Conservation (phyloP, 164 flowering plant species). For the Tetrastigma voinierianum region DNA sequence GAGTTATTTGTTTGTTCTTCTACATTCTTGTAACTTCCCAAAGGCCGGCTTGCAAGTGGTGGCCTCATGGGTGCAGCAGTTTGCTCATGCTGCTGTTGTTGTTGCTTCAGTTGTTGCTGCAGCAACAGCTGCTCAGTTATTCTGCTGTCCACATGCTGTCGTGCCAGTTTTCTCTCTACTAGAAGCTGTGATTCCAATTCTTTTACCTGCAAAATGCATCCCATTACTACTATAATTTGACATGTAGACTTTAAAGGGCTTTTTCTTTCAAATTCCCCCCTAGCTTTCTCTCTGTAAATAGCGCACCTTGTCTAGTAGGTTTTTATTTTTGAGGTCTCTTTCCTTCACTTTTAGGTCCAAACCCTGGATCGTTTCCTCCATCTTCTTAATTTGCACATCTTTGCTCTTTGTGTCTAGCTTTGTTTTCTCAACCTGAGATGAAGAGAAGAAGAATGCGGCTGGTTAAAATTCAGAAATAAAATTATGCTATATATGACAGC, state of each 20-base stretch:
- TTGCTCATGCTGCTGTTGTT: slow-evolving; percentile 41
- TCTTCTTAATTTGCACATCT: slow-evolving; percentile 66
- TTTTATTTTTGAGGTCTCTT: slow-evolving; percentile 65
- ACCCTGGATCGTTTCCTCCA: slow-evolving; percentile 75
- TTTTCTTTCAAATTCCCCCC: too few species aligned
- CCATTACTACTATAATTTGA: background rate
- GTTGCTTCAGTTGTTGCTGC: slow-evolving; percentile 36
- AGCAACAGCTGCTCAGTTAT: slow-evolving; percentile 64
- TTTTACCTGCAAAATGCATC: slow-evolving; percentile 56
- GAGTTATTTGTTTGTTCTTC: slow-evolving; percentile 23
- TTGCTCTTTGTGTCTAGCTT: slow-evolving; percentile 80
- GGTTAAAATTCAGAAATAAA: background rate
- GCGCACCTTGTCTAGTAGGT: slow-evolving; percentile 80
- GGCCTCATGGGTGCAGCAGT: slow-evolving; percentile 37
- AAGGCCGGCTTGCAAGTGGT: slow-evolving; percentile 37
- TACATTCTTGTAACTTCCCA: slow-evolving; percentile 34
- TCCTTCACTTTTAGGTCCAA: slow-evolving; percentile 71
- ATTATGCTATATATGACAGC: background rate
- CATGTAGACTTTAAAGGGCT: too few species aligned
- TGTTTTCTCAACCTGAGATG: slow-evolving; percentile 63
- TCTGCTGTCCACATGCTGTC: slow-evolving; percentile 86
- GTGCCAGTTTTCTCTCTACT: slow-evolving; percentile 82
- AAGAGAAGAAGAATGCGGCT: background rate
- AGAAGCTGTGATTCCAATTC: slow-evolving; percentile 87
- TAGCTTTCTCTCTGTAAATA: background rate